Evolutionary conservation across 148 eudicot genomes (phyloP).

Genomic region (Silene uniflora): DNA sequence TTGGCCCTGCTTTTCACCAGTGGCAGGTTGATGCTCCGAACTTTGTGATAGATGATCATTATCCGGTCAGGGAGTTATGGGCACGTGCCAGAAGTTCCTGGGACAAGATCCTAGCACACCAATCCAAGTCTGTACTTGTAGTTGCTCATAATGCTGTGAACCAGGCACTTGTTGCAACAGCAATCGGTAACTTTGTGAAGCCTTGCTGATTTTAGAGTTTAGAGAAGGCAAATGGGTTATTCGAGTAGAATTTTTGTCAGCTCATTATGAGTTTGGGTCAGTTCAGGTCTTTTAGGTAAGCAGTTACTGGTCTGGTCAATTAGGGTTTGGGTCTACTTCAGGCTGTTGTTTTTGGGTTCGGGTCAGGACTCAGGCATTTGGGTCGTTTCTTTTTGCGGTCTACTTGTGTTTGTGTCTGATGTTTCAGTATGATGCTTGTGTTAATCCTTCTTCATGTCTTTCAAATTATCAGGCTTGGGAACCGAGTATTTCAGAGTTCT

Average conservation of each 20-base stretch:
- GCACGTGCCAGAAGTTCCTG: slow-evolving; percentile 80
- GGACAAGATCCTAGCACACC: slow-evolving; percentile 64
- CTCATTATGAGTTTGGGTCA: background rate
- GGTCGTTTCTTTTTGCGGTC: too few species aligned
- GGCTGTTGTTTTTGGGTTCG: too few species aligned
- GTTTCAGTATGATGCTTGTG: slow-evolving; percentile 1
- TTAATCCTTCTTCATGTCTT: slow-evolving; percentile 11
- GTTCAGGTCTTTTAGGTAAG: too few species aligned
- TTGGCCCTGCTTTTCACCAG: slow-evolving; percentile 60
- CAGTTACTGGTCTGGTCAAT: too few species aligned
- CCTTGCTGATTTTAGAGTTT: background rate
- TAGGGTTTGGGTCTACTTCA: too few species aligned
- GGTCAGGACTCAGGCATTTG: too few species aligned
- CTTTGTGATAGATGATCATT: slow-evolving; percentile 77
- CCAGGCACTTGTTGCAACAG: slow-evolving; percentile 94
- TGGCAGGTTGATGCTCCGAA: slow-evolving; percentile 90
- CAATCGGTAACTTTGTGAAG: slow-evolving; percentile 55
- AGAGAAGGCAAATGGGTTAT: background rate
- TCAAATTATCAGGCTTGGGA: slow-evolving; percentile 59
- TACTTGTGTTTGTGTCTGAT: background rate
- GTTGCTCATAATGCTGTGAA: slow-evolving; percentile 99
- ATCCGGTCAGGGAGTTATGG: slow-evolving; percentile 93
- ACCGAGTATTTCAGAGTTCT: slow-evolving; percentile 88
- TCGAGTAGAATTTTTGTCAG: background rate
- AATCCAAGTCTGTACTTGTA: slow-evolving; percentile 86